phyloP scores from a whole-genome alignment of 495 filamentous ascomycete species.

The Penicillium alfredii region DNA sequence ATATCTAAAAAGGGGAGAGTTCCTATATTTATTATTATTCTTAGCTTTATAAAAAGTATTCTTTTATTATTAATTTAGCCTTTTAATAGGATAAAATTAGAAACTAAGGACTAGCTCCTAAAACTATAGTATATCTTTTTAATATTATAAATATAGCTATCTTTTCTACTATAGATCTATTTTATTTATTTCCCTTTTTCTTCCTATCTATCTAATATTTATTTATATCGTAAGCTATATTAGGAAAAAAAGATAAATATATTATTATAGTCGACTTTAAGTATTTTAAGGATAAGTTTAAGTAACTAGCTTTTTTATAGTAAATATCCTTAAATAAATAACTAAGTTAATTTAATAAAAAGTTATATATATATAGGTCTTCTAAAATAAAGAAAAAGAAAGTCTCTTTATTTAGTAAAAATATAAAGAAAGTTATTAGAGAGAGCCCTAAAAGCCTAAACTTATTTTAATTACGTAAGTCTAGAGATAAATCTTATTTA shows the following conservation, averaged over 20 bases:
- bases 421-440: slow-evolving; percentile 5
- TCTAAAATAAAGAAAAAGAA: slow-evolving; percentile 6
- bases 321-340: neutral
- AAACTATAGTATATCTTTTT: no score
- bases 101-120: no score
- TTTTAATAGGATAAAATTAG: no score
- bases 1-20: no score
- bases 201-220: neutral
- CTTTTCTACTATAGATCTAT: neutral
- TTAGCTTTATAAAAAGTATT: slow-evolving; percentile 3
- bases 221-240: slow-evolving; percentile 7
- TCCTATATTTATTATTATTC: no score
- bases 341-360: neutral
- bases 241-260: slow-evolving; percentile 10
- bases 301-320: slow-evolving; percentile 1
- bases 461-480: slow-evolving; percentile 3
- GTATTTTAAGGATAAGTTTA: slow-evolving; percentile 2
- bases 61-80: slow-evolving; percentile 1
- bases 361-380: slow-evolving; percentile 1
- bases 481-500: neutral
- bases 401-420: neutral
- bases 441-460: slow-evolving; percentile 2
- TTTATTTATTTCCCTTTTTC: slow-evolving; percentile 2
- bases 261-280: slow-evolving; percentile 5
- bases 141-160: slow-evolving; percentile 6